Conservation (phyloP, 345 rosid species). For the Ceriops decandra region DNA sequence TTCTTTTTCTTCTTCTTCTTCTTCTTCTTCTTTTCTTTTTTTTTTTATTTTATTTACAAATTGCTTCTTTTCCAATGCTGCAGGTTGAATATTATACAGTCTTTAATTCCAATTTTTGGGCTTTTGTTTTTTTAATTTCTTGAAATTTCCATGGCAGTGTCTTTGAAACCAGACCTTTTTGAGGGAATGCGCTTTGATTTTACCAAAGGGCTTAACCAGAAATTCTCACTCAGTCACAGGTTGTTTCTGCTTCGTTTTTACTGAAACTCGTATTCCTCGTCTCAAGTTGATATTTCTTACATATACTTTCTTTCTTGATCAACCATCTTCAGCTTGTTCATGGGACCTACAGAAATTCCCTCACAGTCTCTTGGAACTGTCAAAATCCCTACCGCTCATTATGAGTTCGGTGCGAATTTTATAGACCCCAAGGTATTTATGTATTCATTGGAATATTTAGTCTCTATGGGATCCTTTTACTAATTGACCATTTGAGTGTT, state of each 20-base stretch:
- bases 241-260: slow-evolving; percentile 13
- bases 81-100: background rate
- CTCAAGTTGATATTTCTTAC: background rate
- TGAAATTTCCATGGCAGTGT: slow-evolving; percentile 51
- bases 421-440: slow-evolving; percentile 75
- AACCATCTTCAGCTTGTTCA: slow-evolving; percentile 52
- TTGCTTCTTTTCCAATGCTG: background rate
- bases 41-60: background rate
- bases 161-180: slow-evolving; percentile 82
- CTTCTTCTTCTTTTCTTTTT: background rate
- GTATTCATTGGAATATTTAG: slow-evolving; percentile 5
- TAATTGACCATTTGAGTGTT: too few relatives aligned
- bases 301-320: background rate
- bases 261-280: background rate
- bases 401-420: slow-evolving; percentile 93
- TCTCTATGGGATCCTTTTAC: background rate
- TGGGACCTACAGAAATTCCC: slow-evolving; percentile 93
- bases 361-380: slow-evolving; percentile 76
- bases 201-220: slow-evolving; percentile 76
- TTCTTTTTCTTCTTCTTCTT: background rate
- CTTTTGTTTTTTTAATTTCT: background rate
- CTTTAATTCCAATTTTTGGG: background rate
- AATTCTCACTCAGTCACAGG: slow-evolving; percentile 95
- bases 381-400: slow-evolving; percentile 85
- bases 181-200: slow-evolving; percentile 98